Conservation (phyloP, 1,284 basidiomycete genomes). For the Apiotrichum gracile region DNA sequence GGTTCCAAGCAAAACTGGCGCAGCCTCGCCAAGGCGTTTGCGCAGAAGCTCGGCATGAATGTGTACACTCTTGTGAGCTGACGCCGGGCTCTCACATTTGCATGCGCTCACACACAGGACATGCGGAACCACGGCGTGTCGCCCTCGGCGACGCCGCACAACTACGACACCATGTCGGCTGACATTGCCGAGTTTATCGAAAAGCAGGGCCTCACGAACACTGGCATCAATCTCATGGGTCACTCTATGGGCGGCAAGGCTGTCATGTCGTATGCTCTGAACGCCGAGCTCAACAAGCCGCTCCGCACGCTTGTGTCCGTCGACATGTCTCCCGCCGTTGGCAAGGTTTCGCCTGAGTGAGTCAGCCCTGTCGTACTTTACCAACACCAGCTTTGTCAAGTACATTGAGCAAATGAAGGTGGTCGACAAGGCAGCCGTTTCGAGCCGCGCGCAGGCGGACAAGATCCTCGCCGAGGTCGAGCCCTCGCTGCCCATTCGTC, state of each 20-base stretch:
- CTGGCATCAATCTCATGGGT: slow-evolving; percentile 50
- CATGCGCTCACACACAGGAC: slow-evolving; percentile 42
- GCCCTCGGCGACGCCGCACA: slow-evolving; percentile 50
- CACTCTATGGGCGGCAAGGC: slow-evolving; percentile 58
- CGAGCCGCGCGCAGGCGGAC: slow-evolving; percentile 51
- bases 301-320: slow-evolving; percentile 50
- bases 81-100: no score
- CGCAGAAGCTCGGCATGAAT: slow-evolving; percentile 48
- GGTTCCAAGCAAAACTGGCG: slow-evolving; percentile 58
- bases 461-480: slow-evolving; percentile 50
- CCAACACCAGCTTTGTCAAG: slow-evolving; percentile 35
- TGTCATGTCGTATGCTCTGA: slow-evolving; percentile 52
- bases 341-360: slow-evolving; percentile 52
- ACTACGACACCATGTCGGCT: slow-evolving; percentile 49
- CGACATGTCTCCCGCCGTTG: slow-evolving; percentile 53
- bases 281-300: slow-evolving; percentile 38
- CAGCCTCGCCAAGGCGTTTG: slow-evolving; percentile 50
- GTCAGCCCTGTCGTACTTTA: slow-evolving; percentile 2
- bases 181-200: slow-evolving; percentile 49
- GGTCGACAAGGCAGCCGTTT: slow-evolving; percentile 48
- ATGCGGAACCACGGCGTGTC: slow-evolving; percentile 54
- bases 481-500: slow-evolving; percentile 40
- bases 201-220: slow-evolving; percentile 39
- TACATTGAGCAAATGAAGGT: slow-evolving; percentile 52
- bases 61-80: slow-evolving; percentile 51